These are phyloP conservation scores for Drechslera avenae DNA, from an alignment of 2,329 filamentous ascomycete species.

Conservation along the genomic window DNA sequence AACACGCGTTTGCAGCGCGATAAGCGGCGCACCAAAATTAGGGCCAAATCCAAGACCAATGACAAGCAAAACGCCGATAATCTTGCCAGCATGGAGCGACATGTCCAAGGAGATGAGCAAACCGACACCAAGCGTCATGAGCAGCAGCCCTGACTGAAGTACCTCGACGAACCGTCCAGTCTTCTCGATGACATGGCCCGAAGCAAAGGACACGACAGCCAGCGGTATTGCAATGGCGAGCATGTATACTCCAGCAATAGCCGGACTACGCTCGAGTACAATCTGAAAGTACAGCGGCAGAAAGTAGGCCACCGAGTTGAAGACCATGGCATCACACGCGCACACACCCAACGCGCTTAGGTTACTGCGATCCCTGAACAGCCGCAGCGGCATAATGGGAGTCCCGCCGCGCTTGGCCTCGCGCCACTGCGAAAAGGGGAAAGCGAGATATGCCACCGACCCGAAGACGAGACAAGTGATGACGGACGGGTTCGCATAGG, in stretches of 20 bases:
- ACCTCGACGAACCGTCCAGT: conserved; percentile 50
- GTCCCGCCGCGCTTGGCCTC: conserved; percentile 63
- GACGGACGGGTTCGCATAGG: conserved; percentile 57
- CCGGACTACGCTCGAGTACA: conserved; percentile 63
- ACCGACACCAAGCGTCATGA: conserved; percentile 45
- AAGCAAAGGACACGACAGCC: conserved; percentile 53
- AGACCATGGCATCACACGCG: conserved; percentile 60
- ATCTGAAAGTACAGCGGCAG: conserved; percentile 77
- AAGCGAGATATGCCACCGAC: conserved; percentile 50
- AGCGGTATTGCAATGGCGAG: conserved; percentile 61
- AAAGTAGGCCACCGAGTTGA: conserved; percentile 71
- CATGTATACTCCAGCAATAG: conserved; percentile 63
- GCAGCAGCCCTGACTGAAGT: conserved; percentile 36
- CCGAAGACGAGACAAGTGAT: conserved; percentile 59
- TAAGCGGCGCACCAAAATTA: conserved; percentile 61
- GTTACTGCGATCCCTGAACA: conserved; percentile 64
- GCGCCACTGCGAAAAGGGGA: conserved; percentile 68
- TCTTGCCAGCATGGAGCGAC: conserved; percentile 26
- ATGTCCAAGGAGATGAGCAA: conserved; percentile 36
- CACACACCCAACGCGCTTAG: conserved; percentile 59
- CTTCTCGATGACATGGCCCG: conserved; percentile 54
- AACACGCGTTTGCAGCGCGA: conserved; percentile 63
- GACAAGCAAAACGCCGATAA: conserved; percentile 57
- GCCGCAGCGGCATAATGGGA: conserved; percentile 72
- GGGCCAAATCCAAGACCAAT: conserved; percentile 58